Base-by-base conservation (phyloP, 441 rosid genomes). In the Mallotus japonicus region DNA sequence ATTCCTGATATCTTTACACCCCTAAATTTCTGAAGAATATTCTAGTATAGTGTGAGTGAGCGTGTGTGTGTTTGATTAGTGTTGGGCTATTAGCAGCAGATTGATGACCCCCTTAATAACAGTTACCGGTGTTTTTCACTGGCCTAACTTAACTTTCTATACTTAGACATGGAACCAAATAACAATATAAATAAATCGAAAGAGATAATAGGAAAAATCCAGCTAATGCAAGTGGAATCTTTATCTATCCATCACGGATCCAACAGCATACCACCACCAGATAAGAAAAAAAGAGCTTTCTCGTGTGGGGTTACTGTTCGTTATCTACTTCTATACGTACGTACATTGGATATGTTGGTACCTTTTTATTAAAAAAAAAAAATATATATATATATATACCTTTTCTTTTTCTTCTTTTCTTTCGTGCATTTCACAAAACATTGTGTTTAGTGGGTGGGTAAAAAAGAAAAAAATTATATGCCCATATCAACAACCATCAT, bases 81-180 rank as follows among this genome's bases (percentile, higher is more conserved):
- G 40, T 37, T 37, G 40, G 40, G 40, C n/a, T 22, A 60, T 40
- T 14, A 1, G 54, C 8, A 44, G 62, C 53, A 16, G 34, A 44
- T 13, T 9, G 17, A 32, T 54, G 51, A 13, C 42, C 54, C 19
- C 7, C 59, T 9, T 1, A 50, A 37, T 47, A 75, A 51, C 69
- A 62, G 32, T 59, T 56, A n/a, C 7, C 32, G 70, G 3, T 17
- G 55, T 54, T 62, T 55, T 37, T 62, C 7, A 69, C 63, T 75
- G 49, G 74, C 6, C 20, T 14, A 4, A 44, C 49, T 44, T 1
- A 5, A 14, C 16, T 20, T 50, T 46, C 54, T 51, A 13, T 34
- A 42, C 8, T 16, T 67, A 17, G 47, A 42, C 12, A 9, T 46
- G 40, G 40, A 37, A 37, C 40, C 5, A 42, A n/a, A 13, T 34